phyloP scores from a whole-genome alignment of 345 rosid genomes.

The Anastatica hierochuntica region DNA sequence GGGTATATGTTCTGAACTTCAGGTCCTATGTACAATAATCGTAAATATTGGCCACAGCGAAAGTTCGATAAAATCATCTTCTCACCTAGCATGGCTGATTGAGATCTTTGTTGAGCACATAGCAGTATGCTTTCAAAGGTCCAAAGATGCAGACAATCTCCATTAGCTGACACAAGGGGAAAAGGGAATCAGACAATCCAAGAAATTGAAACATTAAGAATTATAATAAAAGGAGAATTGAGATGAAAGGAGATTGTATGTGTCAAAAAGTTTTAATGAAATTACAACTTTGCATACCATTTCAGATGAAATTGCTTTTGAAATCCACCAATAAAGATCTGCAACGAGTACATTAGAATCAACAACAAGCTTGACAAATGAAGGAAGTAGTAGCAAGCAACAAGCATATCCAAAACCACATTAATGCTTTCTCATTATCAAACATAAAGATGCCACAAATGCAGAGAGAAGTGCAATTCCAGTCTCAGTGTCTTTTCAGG shows the following conservation, averaged over 20 bases:
- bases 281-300: conserved; percentile 49
- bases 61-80: conserved; percentile 8
- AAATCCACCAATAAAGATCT: conserved; percentile 89
- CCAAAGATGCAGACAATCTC: conserved; percentile 87
- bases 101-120: conserved; percentile 33
- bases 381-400: neutral
- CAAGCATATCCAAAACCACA: conserved; percentile 1
- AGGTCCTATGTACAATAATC: neutral
- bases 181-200: conserved; percentile 16
- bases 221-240: neutral
- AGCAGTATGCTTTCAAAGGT: conserved; percentile 66
- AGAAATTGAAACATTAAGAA: neutral
- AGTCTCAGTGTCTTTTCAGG: neutral
- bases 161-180: conserved; percentile 45
- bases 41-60: neutral
- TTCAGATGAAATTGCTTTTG: conserved; percentile 57
- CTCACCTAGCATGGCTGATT: conserved; percentile 54
- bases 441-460: neutral
- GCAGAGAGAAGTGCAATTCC: conserved; percentile 1
- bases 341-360: conserved; percentile 28
- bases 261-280: neutral
- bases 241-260: neutral
- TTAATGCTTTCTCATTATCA: neutral
- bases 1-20: neutral
- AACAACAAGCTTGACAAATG: conserved; percentile 14